Conservation (phyloP, 2,329 filamentous ascomycete species). For the Exophiala oligosperma region DNA sequence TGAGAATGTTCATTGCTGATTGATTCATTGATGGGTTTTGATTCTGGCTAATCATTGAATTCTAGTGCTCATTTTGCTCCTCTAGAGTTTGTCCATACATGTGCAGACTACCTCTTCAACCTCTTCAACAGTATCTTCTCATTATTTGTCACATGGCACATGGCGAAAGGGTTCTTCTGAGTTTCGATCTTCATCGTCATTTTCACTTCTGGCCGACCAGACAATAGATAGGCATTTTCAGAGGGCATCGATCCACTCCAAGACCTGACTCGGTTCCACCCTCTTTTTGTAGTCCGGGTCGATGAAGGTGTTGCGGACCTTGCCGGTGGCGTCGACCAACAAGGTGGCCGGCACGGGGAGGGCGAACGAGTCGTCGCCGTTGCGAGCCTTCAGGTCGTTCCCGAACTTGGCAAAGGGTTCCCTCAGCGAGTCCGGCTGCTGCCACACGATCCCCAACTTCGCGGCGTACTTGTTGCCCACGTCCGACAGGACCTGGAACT, state of each 20-base stretch:
- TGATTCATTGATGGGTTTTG: too few relatives aligned
- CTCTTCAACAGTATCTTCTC: too few relatives aligned
- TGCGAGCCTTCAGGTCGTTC: constrained; percentile 34
- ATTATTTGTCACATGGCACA: too few relatives aligned
- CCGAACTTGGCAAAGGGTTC: constrained; percentile 33
- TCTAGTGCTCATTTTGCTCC: too few relatives aligned
- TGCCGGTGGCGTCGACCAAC: constrained; percentile 38
- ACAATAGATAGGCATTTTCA: background rate
- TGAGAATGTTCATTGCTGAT: too few relatives aligned
- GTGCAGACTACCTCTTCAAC: too few relatives aligned
- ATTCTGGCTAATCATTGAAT: too few relatives aligned
- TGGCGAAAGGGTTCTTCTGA: too few relatives aligned
- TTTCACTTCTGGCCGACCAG: too few relatives aligned
- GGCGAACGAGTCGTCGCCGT: constrained; percentile 41
- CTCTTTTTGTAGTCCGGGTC: constrained; percentile 37
- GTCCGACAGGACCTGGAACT: constrained; percentile 45
- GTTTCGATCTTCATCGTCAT: too few relatives aligned
- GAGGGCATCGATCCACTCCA: background rate
- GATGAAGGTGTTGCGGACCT: constrained; percentile 39
- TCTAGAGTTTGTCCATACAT: too few relatives aligned
- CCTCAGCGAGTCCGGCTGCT: constrained; percentile 33
- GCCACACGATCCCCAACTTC: constrained; percentile 40
- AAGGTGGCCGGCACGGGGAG: constrained; percentile 44
- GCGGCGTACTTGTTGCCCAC: constrained; percentile 38
- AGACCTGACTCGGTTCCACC: background rate